These are phyloP conservation scores for Usnea hakonensis DNA, from an alignment of 495 filamentous ascomycete genomes.

Conservation along the genomic window DNA sequence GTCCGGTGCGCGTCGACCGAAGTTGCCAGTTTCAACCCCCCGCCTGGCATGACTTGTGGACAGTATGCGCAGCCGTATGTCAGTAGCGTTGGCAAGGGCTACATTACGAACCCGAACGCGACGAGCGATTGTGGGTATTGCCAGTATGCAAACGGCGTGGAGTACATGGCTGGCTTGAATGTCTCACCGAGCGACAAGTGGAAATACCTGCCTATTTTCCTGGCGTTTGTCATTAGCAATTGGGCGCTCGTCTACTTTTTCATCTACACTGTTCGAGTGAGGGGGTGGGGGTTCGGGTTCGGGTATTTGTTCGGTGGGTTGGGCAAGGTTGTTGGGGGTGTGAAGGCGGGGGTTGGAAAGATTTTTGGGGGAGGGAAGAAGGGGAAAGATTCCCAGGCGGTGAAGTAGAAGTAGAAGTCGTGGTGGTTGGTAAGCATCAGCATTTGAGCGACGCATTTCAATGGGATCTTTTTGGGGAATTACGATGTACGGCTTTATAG, in stretches of 20 bases:
- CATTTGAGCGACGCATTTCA: too few species aligned
- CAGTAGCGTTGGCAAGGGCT: slow-evolving; percentile 40
- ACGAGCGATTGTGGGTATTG: slow-evolving; percentile 66
- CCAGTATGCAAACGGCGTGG: slow-evolving; percentile 52
- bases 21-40: slow-evolving; percentile 58
- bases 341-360: slow-evolving; percentile 38
- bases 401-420: too few species aligned
- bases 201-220: slow-evolving; percentile 71
- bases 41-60: slow-evolving; percentile 53
- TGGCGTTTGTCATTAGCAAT: slow-evolving; percentile 68
- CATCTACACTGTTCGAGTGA: slow-evolving; percentile 67
- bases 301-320: slow-evolving; percentile 46
- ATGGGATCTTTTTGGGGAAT: too few species aligned
- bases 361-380: slow-evolving; percentile 24
- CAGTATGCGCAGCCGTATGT: slow-evolving; percentile 54
- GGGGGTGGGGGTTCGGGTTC: slow-evolving; percentile 66
- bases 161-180: slow-evolving; percentile 65
- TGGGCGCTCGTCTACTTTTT: slow-evolving; percentile 81
- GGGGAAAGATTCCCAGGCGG: slow-evolving; percentile 5
- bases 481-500: too few species aligned
- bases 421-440: too few species aligned
- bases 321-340: slow-evolving; percentile 38
- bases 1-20: slow-evolving; percentile 54
- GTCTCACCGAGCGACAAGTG: slow-evolving; percentile 59
- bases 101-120: slow-evolving; percentile 51